These are phyloP conservation scores for Colletotrichum horii DNA, from an alignment of 2,329 filamentous ascomycete genomes.

Conservation along the genomic window DNA sequence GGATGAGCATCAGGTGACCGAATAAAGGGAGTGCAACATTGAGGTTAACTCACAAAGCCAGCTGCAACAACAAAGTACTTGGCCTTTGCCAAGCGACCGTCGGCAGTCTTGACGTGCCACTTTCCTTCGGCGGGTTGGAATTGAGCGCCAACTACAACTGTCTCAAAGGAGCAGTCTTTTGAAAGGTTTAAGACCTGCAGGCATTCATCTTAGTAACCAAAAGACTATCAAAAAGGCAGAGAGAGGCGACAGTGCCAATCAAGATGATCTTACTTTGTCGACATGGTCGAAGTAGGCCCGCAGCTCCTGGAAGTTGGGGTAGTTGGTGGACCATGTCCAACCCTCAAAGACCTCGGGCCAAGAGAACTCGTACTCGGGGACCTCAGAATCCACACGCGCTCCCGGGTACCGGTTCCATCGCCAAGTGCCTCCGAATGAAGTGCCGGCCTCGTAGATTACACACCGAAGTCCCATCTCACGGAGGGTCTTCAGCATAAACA, in stretches of 20 bases:
- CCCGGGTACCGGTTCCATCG: conserved; percentile 63
- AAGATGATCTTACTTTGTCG: conserved; percentile 42
- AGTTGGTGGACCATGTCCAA: conserved; percentile 62
- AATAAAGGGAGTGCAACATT: neutral
- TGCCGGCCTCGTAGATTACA: conserved; percentile 58
- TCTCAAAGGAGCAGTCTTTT: conserved; percentile 63
- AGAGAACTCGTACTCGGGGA: conserved; percentile 58
- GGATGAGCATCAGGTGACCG: neutral
- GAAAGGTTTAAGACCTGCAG: conserved; percentile 50
- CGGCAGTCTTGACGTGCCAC: conserved; percentile 55
- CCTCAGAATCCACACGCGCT: conserved; percentile 57
- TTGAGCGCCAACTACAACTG: conserved; percentile 55
- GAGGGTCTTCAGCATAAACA: conserved; percentile 57
- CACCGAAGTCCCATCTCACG: conserved; percentile 53
- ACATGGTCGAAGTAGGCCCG: conserved; percentile 64
- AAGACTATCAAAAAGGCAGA: neutral
- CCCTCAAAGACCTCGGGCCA: conserved; percentile 57
- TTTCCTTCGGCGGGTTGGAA: conserved; percentile 52
- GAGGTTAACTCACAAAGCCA: conserved; percentile 48
- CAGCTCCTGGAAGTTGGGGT: conserved; percentile 57
- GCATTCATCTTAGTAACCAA: neutral
- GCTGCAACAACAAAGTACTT: conserved; percentile 59
- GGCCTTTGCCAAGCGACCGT: conserved; percentile 54
- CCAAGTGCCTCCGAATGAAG: conserved; percentile 59
- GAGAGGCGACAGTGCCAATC: rapidly evolving